These are phyloP conservation scores for Phtheirospermum japonicum DNA, from an alignment of 257 asterid genomes.

Conservation along the genomic window DNA sequence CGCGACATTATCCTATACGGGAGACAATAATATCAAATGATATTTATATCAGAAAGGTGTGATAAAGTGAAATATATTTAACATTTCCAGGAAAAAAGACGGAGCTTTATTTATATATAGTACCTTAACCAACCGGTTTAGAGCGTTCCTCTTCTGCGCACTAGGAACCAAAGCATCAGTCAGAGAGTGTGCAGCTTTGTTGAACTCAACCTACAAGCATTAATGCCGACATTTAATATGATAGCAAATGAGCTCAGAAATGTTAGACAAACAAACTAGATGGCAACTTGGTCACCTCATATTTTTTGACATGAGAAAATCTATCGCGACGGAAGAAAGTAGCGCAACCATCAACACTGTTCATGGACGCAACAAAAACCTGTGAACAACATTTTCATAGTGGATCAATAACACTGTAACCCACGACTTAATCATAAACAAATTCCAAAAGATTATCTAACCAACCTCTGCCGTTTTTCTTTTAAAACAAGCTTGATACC, in stretches of 20 bases:
- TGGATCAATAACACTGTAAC: conserved; percentile 22
- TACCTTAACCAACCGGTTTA: conserved; percentile 89
- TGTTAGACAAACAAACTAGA: conserved; percentile 13
- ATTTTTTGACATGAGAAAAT: conserved; percentile 90
- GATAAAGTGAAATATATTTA: conserved; percentile 18
- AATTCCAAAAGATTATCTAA: conserved; percentile 18
- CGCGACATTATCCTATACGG: conserved; percentile 86
- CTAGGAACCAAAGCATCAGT: conserved; percentile 79
- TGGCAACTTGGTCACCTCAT: conserved; percentile 57
- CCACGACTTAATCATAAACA: conserved; percentile 3
- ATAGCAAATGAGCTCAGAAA: conserved; percentile 20
- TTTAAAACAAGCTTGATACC: conserved; percentile 84
- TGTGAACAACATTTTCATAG: conserved; percentile 31
- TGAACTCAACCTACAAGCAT: conserved; percentile 79
- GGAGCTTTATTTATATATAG: not conserved
- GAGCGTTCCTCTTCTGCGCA: conserved; percentile 74
- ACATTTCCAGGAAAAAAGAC: conserved; percentile 13
- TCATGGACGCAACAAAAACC: conserved; percentile 63
- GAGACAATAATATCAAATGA: conserved; percentile 9
- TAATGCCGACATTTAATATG: conserved; percentile 17
- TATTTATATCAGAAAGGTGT: conserved; percentile 11
- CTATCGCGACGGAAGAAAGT: conserved; percentile 97
- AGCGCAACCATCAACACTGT: conserved; percentile 86
- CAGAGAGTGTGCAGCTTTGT: conserved; percentile 96
- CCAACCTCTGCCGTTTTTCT: conserved; percentile 87